Evolutionary conservation across 1,284 basidiomycete genomes (phyloP).

Genomic region (Cystobasidium slooffiae): DNA sequence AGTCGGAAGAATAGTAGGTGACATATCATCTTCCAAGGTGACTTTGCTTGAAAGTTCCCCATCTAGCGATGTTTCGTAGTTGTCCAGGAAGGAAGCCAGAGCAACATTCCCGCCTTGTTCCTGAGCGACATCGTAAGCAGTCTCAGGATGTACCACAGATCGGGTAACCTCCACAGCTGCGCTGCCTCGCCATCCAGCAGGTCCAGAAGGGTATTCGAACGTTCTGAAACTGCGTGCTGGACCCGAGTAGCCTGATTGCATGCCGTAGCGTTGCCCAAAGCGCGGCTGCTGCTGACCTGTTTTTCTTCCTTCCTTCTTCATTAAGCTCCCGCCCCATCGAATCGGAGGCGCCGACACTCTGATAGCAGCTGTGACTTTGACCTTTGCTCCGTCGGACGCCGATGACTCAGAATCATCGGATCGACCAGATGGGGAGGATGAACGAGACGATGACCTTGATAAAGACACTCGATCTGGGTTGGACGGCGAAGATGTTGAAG

Average conservation of each 20-base stretch:
- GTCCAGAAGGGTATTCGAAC: neutral
- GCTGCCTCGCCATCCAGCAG: constrained; percentile 5
- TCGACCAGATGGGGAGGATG: neutral
- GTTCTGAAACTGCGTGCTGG: constrained; percentile 15
- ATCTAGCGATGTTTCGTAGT: constrained; percentile 5
- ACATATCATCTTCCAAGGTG: neutral
- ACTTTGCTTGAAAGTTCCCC: neutral
- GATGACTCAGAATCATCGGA: neutral
- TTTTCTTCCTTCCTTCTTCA: constrained; percentile 2
- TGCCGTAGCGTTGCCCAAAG: constrained; percentile 1
- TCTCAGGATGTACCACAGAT: constrained; percentile 1
- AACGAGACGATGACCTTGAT: constrained; percentile 6
- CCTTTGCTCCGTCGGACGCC: neutral
- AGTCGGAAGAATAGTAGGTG: neutral
- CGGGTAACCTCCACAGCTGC: neutral
- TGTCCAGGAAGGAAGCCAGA: constrained; percentile 2
- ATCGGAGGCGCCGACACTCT: constrained; percentile 1
- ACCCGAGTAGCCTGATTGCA: constrained; percentile 12
- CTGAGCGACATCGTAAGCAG: constrained; percentile 13
- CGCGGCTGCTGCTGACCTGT: neutral
- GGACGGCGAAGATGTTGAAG: neutral
- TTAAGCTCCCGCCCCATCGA: constrained; percentile 13
- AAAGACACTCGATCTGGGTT: neutral
- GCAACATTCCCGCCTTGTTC: constrained; percentile 4
- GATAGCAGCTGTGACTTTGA: neutral